phyloP scores from a whole-genome alignment of 2,329 filamentous ascomycete species.

The Trichoderma sp. region DNA sequence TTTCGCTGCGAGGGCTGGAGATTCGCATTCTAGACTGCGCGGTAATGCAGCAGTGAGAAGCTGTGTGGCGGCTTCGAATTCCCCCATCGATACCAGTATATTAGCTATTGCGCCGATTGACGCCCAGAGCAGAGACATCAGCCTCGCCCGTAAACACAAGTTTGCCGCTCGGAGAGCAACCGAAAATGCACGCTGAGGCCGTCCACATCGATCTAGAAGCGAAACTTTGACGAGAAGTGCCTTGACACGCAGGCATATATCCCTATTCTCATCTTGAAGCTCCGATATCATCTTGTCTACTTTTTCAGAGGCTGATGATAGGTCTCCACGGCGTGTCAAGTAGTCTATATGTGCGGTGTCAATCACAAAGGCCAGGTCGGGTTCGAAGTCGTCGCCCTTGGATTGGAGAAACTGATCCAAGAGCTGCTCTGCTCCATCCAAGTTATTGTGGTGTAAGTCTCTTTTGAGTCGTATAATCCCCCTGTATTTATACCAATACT shows the following conservation, averaged over 20 bases:
- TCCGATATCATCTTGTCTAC: constrained; percentile 45
- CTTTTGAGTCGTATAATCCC: constrained; percentile 64
- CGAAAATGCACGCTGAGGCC: constrained; percentile 73
- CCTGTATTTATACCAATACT: constrained; percentile 67
- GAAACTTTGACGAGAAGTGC: constrained; percentile 71
- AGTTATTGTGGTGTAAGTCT: constrained; percentile 56
- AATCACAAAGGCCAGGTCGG: constrained; percentile 51
- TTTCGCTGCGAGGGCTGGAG: constrained; percentile 59
- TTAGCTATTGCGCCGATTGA: constrained; percentile 65
- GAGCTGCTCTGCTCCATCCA: constrained; percentile 50
- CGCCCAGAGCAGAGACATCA: constrained; percentile 71
- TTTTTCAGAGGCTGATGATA: constrained; percentile 48
- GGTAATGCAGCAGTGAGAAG: constrained; percentile 71
- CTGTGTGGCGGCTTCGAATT: constrained; percentile 65
- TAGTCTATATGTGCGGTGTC: constrained; percentile 54
- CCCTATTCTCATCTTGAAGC: constrained; percentile 46
- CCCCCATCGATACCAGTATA: constrained; percentile 66
- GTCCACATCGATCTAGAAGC: constrained; percentile 65
- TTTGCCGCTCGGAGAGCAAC: constrained; percentile 72
- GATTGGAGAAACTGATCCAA: constrained; percentile 54
- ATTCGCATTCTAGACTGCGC: constrained; percentile 70
- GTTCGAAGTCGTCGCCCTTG: constrained; percentile 49
- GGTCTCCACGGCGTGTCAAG: constrained; percentile 47
- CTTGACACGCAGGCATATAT: constrained; percentile 65
- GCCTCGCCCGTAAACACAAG: constrained; percentile 66